Conservation (phyloP, 805 yeast genomes). For the Saturnispora hagleri region DNA sequence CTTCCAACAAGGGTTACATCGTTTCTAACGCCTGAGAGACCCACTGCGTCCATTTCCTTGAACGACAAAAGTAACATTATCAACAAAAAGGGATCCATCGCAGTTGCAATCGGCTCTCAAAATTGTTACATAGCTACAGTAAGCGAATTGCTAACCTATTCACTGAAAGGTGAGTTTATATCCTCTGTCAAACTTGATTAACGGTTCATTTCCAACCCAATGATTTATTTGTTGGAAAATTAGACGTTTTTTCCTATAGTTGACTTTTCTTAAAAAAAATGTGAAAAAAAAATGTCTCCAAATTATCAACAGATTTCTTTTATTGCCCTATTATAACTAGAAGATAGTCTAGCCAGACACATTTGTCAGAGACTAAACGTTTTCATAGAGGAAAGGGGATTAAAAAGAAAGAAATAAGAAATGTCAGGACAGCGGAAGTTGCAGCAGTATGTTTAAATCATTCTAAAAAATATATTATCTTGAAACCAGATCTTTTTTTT, state of each 20-base stretch:
- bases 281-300: conserved; percentile 1
- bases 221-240: neutral
- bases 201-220: neutral
- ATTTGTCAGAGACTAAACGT: neutral
- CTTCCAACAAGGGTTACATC: conserved; percentile 75
- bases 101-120: conserved; percentile 29
- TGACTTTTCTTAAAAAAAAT: neutral
- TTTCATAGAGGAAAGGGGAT: neutral
- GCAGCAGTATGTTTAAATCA: conserved; percentile 27
- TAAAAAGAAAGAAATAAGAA: neutral
- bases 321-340: neutral
- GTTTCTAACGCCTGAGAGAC: conserved; percentile 80
- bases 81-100: conserved; percentile 16
- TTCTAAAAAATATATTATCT: neutral
- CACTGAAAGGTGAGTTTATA: neutral
- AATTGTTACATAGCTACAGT: conserved; percentile 58
- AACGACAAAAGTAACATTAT: neutral
- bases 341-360: neutral
- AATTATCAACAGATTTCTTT: neutral
- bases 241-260: neutral
- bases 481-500: neutral
- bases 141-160: neutral
- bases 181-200: neutral
- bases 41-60: conserved; percentile 79
- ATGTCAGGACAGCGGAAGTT: conserved; percentile 32